Evolutionary conservation across 805 yeast genomes (phyloP), one percentile per base, ranked within the genome.

Genomic region (Alloascoidea africana): DNA sequence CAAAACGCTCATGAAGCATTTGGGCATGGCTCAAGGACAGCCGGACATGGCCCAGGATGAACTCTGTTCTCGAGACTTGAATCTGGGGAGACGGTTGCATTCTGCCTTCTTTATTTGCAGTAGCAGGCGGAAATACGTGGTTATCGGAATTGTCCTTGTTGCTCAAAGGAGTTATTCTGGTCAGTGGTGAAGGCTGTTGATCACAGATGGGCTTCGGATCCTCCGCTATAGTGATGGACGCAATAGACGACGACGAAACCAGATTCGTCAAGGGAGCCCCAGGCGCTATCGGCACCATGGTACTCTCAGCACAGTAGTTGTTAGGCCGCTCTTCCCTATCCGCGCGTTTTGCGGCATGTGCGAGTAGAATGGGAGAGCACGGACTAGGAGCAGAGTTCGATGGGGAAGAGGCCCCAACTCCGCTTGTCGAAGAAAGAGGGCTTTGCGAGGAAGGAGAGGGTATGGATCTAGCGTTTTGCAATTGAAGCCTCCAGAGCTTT

Each of bases 81-180:
- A 17, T 6, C 8, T 13, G 36, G 16, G 6, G 36, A 4, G 3
- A 38, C 5, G 34, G 16, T 30, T 89, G 89, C 55, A 97, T 89
- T 52, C 97, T 94, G 1, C 73, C 86, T 8, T 89, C 91, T 64
- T 96, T 97, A 5, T 66, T 89, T 49, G 97, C 97, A 1, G 89
- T 97, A 0, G 66, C 89, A 35, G 97, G 97, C 17, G 16, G 34
- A 17, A 39, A 33, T 37, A 34, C 19, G 27, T 35, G 11, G 14
- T 38, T 27, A 5, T 8, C 36, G 11, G 36, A 6, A 6, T 41
- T 19, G 36, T 39, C 13, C 8, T n/a, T n/a, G 30, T n/a, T 23
- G 8, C 13, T 23, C 8, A 23, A n/a, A 8, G 30, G 8, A 23
- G 13, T 23, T 8, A 8, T 8, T n/a, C 30, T 8, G 8, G 30